Percentiles rank a stretch among this genome's conserved stretches.
Evolutionary conservation across 768 basidiomycete species (phyloP).

Genomic region (Lyophyllum atratum): DNA sequence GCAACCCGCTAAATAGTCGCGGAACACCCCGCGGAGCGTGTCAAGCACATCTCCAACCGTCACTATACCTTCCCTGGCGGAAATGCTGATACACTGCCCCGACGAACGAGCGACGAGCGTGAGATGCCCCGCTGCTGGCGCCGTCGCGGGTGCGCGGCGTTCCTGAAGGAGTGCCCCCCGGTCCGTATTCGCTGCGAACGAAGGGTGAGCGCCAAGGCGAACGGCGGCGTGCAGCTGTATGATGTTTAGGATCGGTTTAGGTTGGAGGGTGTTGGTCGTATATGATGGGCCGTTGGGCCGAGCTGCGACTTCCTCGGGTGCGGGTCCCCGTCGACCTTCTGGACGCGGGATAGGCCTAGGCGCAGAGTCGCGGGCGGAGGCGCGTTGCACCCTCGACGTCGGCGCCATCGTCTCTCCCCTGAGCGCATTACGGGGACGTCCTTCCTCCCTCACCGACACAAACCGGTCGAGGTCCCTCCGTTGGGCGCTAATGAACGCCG

Average conservation of each 20-base stretch:
- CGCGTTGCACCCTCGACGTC: no score
- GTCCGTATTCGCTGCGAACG: background rate
- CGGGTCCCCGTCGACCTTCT: no score
- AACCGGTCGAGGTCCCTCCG: no score
- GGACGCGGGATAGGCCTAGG: no score
- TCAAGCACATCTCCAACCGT: conserved; percentile 11
- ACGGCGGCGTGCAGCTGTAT: background rate
- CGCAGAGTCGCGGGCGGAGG: no score
- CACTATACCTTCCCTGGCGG: background rate
- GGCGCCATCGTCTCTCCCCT: no score
- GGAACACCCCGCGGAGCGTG: background rate
- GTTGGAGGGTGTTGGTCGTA: no score
- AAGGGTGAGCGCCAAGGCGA: background rate
- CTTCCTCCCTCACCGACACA: no score
- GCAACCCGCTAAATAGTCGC: background rate
- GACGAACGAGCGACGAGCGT: background rate
- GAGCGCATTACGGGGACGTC: no score
- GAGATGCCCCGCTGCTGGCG: background rate
- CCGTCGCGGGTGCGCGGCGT: background rate
- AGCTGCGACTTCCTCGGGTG: no score
- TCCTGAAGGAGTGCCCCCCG: background rate
- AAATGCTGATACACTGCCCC: conserved; percentile 2
- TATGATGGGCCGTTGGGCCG: no score
- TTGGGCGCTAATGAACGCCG: no score
- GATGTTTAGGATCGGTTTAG: background rate